Base-by-base conservation (phyloP, 768 basidiomycete genomes). In the Psilocybe sp. region DNA sequence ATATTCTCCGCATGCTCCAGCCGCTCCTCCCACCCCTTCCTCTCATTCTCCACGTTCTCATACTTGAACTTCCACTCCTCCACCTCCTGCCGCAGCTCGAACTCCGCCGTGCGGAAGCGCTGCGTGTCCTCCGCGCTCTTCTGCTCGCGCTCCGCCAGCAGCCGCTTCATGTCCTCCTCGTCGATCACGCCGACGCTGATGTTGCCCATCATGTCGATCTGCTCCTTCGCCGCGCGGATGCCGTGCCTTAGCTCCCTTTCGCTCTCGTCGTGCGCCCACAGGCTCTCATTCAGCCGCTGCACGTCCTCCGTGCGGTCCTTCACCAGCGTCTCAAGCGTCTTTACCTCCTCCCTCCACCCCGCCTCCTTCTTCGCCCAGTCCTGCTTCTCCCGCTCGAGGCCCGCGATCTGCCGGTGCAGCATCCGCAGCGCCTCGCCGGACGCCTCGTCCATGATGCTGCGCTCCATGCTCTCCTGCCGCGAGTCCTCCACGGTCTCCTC, bases 401-500 rank as follows among this genome's bases (percentile, higher is more conserved):
- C 76, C 7, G 80, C 78, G 54, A 98, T 92, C 61, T 89, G 85
- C 5, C 77, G 68, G 60, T 98, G 90, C 39, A 97, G 76, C 68
- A 83, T 82, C 40, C 89, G 76, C 60, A 98, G 71, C 28, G 85
- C 91, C 65, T 84, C 84, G 2, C 86, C 78, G 51, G 87, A 89
- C 1, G 89, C 86, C 55, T 85, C 86, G 59, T 89, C 88, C 76
- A 96, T 94, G 36, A 95, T 69, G 54, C 91, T 89, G 15, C 85
- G 72, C 52, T 89, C 87, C 65, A 92, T 71, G 59, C 85, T 89
- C 60, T 90, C 89, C 57, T 89, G 84, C 36, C 92, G 76, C 38
- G 87, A 87, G 6, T 80, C 75, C 53, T 98, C 95, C 23, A 95
- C 88, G 62, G 95, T 89, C 62, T 95, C 92, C 71, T 96, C 88